Conservation (phyloP, 1,139 yeast genomes). For the Pichia sp. region DNA sequence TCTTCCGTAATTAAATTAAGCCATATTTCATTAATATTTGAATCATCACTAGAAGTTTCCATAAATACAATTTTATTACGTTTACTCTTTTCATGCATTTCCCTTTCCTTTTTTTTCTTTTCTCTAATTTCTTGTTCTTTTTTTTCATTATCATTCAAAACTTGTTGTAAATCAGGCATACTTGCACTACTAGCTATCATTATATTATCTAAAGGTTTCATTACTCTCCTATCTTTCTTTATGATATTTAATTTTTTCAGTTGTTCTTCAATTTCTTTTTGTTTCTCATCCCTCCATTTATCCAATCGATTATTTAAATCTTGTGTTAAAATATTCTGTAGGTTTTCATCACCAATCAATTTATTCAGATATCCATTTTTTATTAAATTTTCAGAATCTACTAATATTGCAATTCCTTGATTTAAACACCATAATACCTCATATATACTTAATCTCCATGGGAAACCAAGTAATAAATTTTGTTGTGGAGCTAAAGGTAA, state of each 20-base stretch:
- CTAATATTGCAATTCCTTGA: conserved; percentile 35
- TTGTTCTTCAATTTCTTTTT: conserved; percentile 15
- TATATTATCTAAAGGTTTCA: conserved; percentile 7
- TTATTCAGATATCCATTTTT: conserved; percentile 5
- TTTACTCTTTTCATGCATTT: conserved; percentile 10
- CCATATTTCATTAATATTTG: conserved; percentile 4
- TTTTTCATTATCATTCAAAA: conserved; percentile 3
- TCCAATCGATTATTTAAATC: conserved; percentile 11
- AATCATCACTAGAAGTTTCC: conserved; percentile 13
- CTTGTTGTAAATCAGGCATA: conserved; percentile 16
- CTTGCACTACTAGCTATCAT: conserved; percentile 10
- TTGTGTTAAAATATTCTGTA: conserved; percentile 1
- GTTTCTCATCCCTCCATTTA: conserved; percentile 14
- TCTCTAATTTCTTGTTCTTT: conserved; percentile 1
- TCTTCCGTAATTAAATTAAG: not conserved
- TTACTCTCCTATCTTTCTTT: not conserved
- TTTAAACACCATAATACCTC: conserved; percentile 65
- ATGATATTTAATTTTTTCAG: conserved; percentile 13
- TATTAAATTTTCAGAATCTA: conserved; percentile 18
- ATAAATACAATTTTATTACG: conserved; percentile 16
- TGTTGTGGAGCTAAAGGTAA: conserved; percentile 89
- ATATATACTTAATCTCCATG: conserved; percentile 65
- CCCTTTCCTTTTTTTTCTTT: conserved; percentile 2
- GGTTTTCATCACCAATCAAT: conserved; percentile 5
- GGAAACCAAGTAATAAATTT: conserved; percentile 76